These are phyloP conservation scores for Sporothrix pseudoabietina DNA, from an alignment of 2,329 filamentous ascomycete species.

Conservation along the genomic window DNA sequence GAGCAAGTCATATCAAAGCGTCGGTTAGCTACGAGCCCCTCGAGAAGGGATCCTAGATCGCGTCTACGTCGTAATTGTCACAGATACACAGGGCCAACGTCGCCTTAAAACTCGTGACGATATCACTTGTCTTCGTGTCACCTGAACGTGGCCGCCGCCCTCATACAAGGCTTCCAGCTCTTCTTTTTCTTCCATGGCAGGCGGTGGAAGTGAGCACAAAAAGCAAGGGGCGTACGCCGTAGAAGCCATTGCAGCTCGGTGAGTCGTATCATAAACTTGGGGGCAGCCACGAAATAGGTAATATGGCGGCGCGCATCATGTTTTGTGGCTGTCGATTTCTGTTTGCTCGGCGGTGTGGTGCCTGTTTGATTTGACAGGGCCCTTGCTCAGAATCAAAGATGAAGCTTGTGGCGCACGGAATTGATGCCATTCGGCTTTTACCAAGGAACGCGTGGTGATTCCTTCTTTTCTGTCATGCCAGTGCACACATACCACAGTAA, in stretches of 20 bases:
- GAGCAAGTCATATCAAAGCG: neutral
- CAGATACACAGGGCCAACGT: neutral
- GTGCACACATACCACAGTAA: neutral
- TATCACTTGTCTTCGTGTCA: neutral
- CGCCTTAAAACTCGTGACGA: neutral
- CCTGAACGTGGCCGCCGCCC: neutral
- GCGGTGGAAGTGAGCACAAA: neutral
- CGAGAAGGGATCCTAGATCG: neutral
- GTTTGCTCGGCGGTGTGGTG: neutral
- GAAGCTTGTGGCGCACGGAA: slow-evolving; percentile 11
- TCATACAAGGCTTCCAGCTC: neutral
- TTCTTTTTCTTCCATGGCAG: neutral
- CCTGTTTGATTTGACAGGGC: neutral
- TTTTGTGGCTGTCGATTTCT: neutral
- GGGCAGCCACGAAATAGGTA: neutral
- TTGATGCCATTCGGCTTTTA: neutral
- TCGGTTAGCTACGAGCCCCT: neutral
- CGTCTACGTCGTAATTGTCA: neutral
- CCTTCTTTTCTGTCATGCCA: neutral
- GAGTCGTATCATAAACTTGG: neutral
- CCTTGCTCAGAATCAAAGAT: neutral
- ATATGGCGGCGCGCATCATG: neutral
- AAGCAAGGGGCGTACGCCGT: neutral
- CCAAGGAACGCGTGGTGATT: neutral
- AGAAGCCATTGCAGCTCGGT: neutral